Evolutionary conservation across 2,329 filamentous ascomycete species (phyloP), one percentile per base, ranked within the genome.

Genomic region (Trematosphaeria pertusa): DNA sequence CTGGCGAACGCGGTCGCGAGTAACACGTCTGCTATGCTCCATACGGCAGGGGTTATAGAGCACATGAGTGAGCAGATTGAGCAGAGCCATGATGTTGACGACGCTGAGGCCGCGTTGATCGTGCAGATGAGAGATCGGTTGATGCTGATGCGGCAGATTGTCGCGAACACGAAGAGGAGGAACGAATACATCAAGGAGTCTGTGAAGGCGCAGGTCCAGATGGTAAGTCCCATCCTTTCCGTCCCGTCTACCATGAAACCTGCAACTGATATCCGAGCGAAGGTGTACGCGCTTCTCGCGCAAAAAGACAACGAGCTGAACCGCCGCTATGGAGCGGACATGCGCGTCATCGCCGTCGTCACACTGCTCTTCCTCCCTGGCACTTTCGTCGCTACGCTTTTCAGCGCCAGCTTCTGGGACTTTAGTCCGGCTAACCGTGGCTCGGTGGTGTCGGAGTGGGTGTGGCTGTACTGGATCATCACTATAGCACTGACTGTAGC

Each of bases 321-420:
- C 32, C 56, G 55, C 19, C 48, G 50, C 9, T 57, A 61, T 39
- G 58, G 56, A 11, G 49, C 59, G 1, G 56, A 61, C 24, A 61
- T 62, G 58, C 49, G 58, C 8, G 43, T 59, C 35, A 62, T 62
- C 14, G 47, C 59, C 5, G 51, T 47, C 11, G 53, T 62, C 10
- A 61, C 59, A 3, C 42, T 62, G 5, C 22, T 61, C 15, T 62
- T 62, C 31, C 43, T 62, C 1, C 59, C 59, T 2, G 55, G 51
- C 3, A 62, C 57, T 1, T 62, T 62, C 28, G 43, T 57, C 5
- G 57, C 59, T 7, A 59, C 57, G 3, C 20, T 59, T 3, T 58
- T 57, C 42, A 53, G 52, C 30, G 32, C 50, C 0, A 45, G 32
- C 17, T 58, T 58, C 31, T 58, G 45, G 45, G 40, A 58, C 30